Evolutionary conservation across 192 early-diverging fungal genomes (phyloP), one percentile per base, ranked within the genome.

Genomic region (Thamnidium elegans): DNA sequence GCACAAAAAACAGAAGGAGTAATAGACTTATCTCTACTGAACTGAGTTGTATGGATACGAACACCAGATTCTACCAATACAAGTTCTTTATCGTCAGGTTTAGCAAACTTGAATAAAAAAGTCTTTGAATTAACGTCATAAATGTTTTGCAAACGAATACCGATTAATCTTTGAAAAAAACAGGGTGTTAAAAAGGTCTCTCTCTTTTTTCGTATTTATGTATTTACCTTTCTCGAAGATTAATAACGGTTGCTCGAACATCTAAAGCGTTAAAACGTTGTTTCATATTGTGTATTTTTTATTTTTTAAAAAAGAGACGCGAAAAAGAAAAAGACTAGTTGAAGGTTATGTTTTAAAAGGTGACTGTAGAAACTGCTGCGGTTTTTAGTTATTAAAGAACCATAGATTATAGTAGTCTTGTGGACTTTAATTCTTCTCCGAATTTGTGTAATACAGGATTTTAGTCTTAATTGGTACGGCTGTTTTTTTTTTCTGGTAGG

Each of bases 21-120:
- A 20, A 80, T 79, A 2, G 87, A 86, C 76, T 96, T 97, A 66
- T 95, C 94, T 15, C 96, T 84, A 7, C 88, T 76, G 64, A 87
- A 99, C 23, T 89, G 83, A 15, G 96, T 99, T 1, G 92, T 86
- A 76, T 99, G 96, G 47, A 97, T 78, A 44, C 97, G 89, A 48
- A 93, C 92, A 21, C 97, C 97, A 0, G 92, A 93, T 72, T 99
- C 96, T 42, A 99, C 78, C 36, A 99, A 73, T 2, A 99, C 81
- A 26, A 95, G 76, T 63, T 94, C 90, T 63, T 97, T 97, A 63
- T 72, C 56, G 59, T 96, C 93, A n/a, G 90, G 89, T 77, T 88
- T 86, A 63, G 92, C 86, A 59, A 99, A 98, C 69, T 97, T 98
- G 73, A 96, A 83, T 19, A 99, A 79, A 67, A 90, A 92, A 53